phyloP scores from a whole-genome alignment of 148 eudicot species.

The Rhododendron simsii region DNA sequence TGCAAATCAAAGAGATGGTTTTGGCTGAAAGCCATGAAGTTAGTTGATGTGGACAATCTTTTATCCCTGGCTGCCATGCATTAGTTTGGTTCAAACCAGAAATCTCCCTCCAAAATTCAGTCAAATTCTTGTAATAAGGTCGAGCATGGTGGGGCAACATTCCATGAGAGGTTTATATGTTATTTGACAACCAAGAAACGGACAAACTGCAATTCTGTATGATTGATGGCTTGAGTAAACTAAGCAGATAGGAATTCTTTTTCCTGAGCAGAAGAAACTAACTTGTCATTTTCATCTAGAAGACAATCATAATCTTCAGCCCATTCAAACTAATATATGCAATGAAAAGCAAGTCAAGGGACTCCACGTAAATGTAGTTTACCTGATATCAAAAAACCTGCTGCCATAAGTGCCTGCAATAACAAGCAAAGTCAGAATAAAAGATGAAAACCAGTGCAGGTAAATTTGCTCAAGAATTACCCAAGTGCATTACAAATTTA shows the following conservation, averaged over 20 bases:
- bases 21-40: not conserved
- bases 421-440: conserved; percentile 9
- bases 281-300: not conserved
- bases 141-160: not conserved
- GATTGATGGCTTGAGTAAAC: not conserved
- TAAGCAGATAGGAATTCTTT: not conserved
- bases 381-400: conserved; percentile 76
- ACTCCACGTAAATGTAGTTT: not conserved
- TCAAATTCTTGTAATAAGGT: not conserved
- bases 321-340: not conserved
- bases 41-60: not conserved
- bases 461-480: not conserved
- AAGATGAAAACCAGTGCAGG: not conserved
- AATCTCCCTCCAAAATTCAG: not conserved
- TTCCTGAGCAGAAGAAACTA: not conserved
- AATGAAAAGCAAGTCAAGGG: not conserved
- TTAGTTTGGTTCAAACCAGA: not conserved
- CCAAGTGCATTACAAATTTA: not conserved
- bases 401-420: conserved; percentile 58
- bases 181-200: not conserved
- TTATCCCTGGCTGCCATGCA: not conserved
- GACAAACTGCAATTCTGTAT: not conserved
- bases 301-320: not conserved
- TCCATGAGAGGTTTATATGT: not conserved
- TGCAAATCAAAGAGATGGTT: not conserved